Evolutionary conservation across 2,329 filamentous ascomycete species (phyloP).

Genomic region (Ophiostoma novo-ulmi): DNA sequence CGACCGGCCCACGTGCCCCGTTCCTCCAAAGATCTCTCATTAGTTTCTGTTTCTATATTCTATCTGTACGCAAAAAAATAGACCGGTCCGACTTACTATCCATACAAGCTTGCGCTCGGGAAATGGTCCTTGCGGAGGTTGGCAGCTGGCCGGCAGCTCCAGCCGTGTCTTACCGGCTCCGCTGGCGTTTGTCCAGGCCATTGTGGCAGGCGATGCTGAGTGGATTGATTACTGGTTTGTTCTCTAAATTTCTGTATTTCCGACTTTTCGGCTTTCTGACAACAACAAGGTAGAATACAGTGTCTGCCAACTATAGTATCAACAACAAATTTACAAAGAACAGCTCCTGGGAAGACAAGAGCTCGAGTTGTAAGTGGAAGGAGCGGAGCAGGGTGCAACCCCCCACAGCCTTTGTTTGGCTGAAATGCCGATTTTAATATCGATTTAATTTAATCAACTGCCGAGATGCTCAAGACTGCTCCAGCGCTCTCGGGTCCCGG

Average conservation of each 20-base stretch:
- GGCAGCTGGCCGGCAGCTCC: slow-evolving; percentile 71
- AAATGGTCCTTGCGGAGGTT: slow-evolving; percentile 69
- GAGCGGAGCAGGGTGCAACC: neutral
- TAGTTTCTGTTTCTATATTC: neutral
- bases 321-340: neutral
- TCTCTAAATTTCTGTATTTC: neutral
- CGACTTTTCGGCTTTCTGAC: no score
- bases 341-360: neutral
- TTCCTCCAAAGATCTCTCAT: slow-evolving; percentile 79
- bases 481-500: neutral
- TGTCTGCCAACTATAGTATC: neutral
- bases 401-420: slow-evolving; percentile 1
- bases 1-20: slow-evolving; percentile 92
- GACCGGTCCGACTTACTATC: slow-evolving; percentile 59
- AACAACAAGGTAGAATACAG: no score
- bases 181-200: neutral
- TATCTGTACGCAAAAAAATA: no score
- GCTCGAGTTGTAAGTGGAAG: neutral
- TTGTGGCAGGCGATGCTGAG: neutral
- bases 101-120: slow-evolving; percentile 74
- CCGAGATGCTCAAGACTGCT: neutral
- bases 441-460: slow-evolving; percentile 11
- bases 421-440: neutral
- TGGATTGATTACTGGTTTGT: no score
- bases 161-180: neutral